A percentile compares a stretch with the other conserved stretches of the same genome.
Evolutionary conservation across 345 rosid species (phyloP).

Genomic region (Ailanthus altissimus): DNA sequence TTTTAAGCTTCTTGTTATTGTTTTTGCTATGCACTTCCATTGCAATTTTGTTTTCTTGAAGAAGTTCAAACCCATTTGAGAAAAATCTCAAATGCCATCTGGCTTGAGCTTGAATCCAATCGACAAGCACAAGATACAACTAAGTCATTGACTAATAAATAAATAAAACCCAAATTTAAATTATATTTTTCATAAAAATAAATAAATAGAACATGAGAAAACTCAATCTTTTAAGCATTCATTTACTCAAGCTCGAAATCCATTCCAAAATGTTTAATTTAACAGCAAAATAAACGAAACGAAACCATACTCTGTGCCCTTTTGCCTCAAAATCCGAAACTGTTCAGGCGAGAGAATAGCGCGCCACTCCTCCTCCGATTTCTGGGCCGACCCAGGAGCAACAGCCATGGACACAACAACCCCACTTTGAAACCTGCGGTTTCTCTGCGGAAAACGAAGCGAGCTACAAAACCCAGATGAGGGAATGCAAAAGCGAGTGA

Average conservation of each 20-base stretch:
- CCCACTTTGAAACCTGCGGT: constrained; percentile 51
- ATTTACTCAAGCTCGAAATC: not conserved
- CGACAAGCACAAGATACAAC: not conserved
- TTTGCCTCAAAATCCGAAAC: constrained; percentile 74
- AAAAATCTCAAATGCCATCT: not conserved
- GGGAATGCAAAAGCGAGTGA: constrained; percentile 20
- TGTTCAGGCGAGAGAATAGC: constrained; percentile 82
- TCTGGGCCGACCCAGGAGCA: constrained; percentile 56
- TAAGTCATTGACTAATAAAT: not conserved
- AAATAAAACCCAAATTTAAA: not conserved
- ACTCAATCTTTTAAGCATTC: not conserved
- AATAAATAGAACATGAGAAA: not conserved
- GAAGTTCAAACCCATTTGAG: not conserved
- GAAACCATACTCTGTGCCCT: constrained; percentile 78
- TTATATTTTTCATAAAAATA: too few relatives aligned
- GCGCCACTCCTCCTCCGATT: constrained; percentile 94
- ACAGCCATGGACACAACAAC: constrained; percentile 56
- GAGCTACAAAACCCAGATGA: constrained; percentile 28
- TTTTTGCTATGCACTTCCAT: not conserved
- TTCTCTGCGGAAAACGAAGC: constrained; percentile 20
- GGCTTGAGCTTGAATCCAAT: not conserved
- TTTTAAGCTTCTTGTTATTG: not conserved
- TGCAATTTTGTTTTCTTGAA: not conserved
- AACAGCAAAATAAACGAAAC: not conserved
- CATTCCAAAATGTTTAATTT: not conserved